phyloP scores from a whole-genome alignment of 1,139 yeast genomes.

The Arxiozyma telluris region DNA sequence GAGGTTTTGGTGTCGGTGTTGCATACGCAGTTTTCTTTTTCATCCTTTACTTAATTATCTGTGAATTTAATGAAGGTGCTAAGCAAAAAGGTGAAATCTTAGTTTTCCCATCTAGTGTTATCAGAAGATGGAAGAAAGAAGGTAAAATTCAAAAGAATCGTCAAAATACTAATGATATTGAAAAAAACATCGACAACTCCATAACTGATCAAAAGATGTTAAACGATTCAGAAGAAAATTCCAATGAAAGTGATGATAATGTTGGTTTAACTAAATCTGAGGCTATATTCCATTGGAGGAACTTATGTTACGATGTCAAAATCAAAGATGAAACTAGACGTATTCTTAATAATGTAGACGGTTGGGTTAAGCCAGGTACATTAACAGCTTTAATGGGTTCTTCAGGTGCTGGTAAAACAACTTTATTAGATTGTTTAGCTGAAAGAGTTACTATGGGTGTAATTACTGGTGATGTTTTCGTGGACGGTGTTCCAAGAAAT shows the following conservation, averaged over 20 bases:
- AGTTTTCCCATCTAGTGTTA: conserved; percentile 47
- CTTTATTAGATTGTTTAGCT: conserved; percentile 64
- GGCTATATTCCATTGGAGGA: conserved; percentile 71
- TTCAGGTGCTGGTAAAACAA: conserved; percentile 84
- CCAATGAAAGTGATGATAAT: conserved; percentile 1
- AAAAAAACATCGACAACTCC: conserved; percentile 11
- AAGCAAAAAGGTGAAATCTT: conserved; percentile 79
- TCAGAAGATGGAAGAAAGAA: conserved; percentile 31
- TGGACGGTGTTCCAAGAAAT: conserved; percentile 61
- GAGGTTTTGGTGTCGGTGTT: conserved; percentile 63
- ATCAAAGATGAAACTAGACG: conserved; percentile 58
- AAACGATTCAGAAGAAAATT: conserved; percentile 8
- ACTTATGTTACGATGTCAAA: conserved; percentile 64
- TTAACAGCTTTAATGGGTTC: conserved; percentile 80
- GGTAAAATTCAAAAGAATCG: conserved; percentile 12
- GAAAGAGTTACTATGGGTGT: conserved; percentile 74
- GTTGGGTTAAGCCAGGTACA: conserved; percentile 76
- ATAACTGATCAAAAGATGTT: conserved; percentile 18
- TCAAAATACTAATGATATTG: conserved; percentile 7
- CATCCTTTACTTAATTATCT: conserved; percentile 37
- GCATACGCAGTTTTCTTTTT: conserved; percentile 31
- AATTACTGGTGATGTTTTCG: conserved; percentile 66
- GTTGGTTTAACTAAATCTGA: conserved; percentile 21
- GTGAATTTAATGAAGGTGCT: conserved; percentile 64
- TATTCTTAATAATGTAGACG: conserved; percentile 61